phyloP scores from a whole-genome alignment of 371 early-diverging fungal genomes.

The Mortierella sp. region DNA sequence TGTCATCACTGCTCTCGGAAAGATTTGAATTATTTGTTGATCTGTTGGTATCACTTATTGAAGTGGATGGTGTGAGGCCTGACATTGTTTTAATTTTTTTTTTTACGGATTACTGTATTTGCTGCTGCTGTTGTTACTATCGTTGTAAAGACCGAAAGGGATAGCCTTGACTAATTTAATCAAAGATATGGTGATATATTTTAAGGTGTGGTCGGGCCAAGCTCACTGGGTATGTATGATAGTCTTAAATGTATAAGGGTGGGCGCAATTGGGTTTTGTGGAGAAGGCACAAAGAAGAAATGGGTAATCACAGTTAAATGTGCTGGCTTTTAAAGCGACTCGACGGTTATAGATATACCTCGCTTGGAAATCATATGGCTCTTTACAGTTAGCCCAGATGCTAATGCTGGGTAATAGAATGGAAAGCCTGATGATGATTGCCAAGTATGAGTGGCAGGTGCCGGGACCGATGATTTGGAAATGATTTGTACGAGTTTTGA shows the following conservation, averaged over 20 bases:
- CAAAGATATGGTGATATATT: background rate
- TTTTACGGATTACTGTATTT: background rate
- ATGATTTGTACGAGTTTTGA: background rate
- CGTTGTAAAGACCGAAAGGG: background rate
- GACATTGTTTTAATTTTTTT: background rate
- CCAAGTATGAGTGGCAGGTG: background rate
- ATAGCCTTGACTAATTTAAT: background rate
- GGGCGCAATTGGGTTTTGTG: background rate
- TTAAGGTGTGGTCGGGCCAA: background rate
- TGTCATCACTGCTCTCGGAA: conserved; percentile 1
- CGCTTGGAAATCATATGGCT: background rate
- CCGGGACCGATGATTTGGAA: background rate
- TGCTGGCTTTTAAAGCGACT: background rate
- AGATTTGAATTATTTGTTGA: background rate
- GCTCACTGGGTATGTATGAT: background rate
- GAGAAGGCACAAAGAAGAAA: background rate
- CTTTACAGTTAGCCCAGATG: conserved; percentile 13
- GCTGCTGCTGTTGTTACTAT: background rate
- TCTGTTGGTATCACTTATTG: background rate
- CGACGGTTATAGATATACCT: background rate
- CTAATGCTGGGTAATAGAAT: conserved; percentile 1
- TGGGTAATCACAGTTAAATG: background rate
- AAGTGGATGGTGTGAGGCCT: background rate
- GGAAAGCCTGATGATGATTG: background rate
- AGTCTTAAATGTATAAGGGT: background rate